Evolutionary conservation across 768 basidiomycete species (phyloP).

Genomic region (Candolleomyces eurysporus): DNA sequence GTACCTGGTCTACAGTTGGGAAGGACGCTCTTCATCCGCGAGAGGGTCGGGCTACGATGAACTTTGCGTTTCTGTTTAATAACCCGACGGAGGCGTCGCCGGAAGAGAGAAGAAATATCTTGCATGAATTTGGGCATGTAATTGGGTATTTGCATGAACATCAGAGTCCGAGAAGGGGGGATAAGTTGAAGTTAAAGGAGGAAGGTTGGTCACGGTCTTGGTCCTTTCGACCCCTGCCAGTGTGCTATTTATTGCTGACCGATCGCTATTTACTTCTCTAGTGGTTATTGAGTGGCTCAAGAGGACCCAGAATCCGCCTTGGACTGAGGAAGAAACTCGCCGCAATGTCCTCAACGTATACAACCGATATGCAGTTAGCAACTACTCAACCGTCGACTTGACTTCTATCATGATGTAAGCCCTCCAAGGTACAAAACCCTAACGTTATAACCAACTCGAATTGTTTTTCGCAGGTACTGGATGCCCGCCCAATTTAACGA

Average conservation of each 20-base stretch:
- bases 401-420: constrained; percentile 19
- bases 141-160: constrained; percentile 18
- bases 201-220: constrained; percentile 3
- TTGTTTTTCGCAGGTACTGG: constrained; percentile 13
- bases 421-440: background rate
- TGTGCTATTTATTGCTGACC: background rate
- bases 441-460: background rate
- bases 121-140: constrained; percentile 19
- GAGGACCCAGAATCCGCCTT: constrained; percentile 8
- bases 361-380: constrained; percentile 11
- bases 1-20: constrained; percentile 15
- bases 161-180: constrained; percentile 13
- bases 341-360: constrained; percentile 14
- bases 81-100: background rate
- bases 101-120: constrained; percentile 12
- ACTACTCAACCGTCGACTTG: constrained; percentile 14
- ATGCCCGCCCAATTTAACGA: constrained; percentile 16
- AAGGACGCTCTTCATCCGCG: constrained; percentile 5
- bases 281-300: constrained; percentile 11
- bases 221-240: background rate
- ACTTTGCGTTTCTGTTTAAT: constrained; percentile 11
- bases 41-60: constrained; percentile 9
- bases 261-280: background rate
- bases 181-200: constrained; percentile 11
- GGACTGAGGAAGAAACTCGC: constrained; percentile 6